Evolutionary conservation across 2,329 filamentous ascomycete species (phyloP), one percentile per base, ranked within the genome.

Genomic region (Diaporthe sp.): DNA sequence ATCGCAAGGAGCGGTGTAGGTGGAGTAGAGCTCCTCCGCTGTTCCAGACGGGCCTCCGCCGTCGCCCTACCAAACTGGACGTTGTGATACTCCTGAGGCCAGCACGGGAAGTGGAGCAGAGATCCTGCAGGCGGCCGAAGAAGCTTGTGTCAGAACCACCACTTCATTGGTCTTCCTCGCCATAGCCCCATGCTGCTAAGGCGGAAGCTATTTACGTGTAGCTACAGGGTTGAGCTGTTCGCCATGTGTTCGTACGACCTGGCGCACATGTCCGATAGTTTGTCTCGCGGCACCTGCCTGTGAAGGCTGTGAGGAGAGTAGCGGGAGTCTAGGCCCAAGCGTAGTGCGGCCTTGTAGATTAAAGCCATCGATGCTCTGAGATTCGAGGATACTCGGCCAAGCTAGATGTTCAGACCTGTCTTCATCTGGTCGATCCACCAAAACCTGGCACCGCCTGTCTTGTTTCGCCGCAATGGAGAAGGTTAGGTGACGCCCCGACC

Each of bases 101-200:
- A 15, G 34, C 47, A 53, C 22, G 65, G 31, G 65, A 70, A 13
- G 22, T 20, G 65, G 42, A 28, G 49, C 47, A 53, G n/a, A 70
- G 65, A 70, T 70, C 65, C 65, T 70, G 65, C 65, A 55, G 65
- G 65, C n/a, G 47, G 17, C 47, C 65, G 65, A 55, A 20, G 47
- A 55, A 25, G 49, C 65, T 55, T 70, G 65, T 31, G 25, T 55
- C 13, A 7, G n/a, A 55, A 25, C 49, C 15, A 53, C 34, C 34
- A 42, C 49, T 22, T 70, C 49, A 70, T 70, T 70, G 49, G 49
- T 55, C 34, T 55, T 28, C 34, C 47, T 31, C n/a, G 47, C 34
- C 49, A 31, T 55, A 42, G n/a, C 47, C 9, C 34, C 65, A 39
- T 13, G 65, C n/a, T 70, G 13, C 47, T 25, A 25, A 42, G 65